Evolutionary conservation across 2,329 filamentous ascomycete genomes (phyloP).

Genomic region (Emmonsiellopsis sp.): DNA sequence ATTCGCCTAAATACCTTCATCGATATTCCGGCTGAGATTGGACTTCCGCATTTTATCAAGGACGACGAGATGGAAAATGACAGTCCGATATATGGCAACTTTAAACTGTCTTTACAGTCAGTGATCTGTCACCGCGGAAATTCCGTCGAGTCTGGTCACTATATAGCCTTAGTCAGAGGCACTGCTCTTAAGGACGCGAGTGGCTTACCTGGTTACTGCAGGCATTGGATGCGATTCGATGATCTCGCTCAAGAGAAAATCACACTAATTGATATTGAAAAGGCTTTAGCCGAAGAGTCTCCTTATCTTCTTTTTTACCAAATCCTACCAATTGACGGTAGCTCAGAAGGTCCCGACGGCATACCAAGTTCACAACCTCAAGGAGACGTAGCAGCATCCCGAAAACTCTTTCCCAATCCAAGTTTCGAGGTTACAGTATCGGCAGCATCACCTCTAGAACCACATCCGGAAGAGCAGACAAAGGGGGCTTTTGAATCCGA

Average conservation of each 20-base stretch:
- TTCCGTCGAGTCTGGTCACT: slow-evolving; percentile 82
- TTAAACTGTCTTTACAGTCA: slow-evolving; percentile 85
- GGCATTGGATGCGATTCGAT: slow-evolving; percentile 86
- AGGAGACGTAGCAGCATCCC: neutral
- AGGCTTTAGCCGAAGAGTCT: slow-evolving; percentile 73
- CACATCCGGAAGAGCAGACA: neutral
- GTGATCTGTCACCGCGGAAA: slow-evolving; percentile 86
- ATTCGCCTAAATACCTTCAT: slow-evolving; percentile 71
- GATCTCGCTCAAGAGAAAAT: slow-evolving; percentile 71
- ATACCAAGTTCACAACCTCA: neutral
- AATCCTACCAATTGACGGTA: slow-evolving; percentile 75
- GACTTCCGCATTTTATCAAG: slow-evolving; percentile 79
- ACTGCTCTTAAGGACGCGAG: slow-evolving; percentile 33
- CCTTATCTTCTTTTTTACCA: slow-evolving; percentile 95
- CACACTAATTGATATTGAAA: slow-evolving; percentile 64
- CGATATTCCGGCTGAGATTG: slow-evolving; percentile 81
- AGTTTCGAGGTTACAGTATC: neutral
- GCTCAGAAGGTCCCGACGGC: slow-evolving; percentile 30
- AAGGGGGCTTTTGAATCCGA: neutral
- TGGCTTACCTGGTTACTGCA: slow-evolving; percentile 50
- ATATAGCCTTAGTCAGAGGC: slow-evolving; percentile 75
- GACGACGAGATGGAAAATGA: slow-evolving; percentile 62
- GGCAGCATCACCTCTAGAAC: neutral
- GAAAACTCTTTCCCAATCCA: neutral
- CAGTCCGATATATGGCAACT: slow-evolving; percentile 69